A percentile compares a stretch with the other conserved stretches of the same genome.
Evolutionary conservation across 495 filamentous ascomycete species (phyloP).

Genomic region (Articulospora tetracladia): DNA sequence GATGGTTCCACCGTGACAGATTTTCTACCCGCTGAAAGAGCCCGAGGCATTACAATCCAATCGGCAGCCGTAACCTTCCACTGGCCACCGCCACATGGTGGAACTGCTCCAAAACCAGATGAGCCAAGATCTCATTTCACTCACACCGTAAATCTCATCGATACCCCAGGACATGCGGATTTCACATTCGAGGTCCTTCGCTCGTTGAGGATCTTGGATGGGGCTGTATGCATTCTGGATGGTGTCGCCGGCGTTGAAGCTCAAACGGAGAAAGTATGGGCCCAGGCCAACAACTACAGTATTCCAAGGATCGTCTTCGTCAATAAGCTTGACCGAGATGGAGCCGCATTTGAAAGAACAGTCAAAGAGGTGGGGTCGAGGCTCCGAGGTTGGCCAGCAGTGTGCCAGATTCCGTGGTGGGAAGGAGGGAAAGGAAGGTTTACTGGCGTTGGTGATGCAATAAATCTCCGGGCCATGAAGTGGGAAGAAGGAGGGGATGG

Average conservation of each 20-base stretch:
- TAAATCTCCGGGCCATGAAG: constrained; percentile 48
- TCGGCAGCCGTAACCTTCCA: constrained; percentile 94
- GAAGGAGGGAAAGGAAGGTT: constrained; percentile 67
- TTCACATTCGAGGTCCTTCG: constrained; percentile 98
- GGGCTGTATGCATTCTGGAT: constrained; percentile 93
- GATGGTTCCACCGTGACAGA: constrained; percentile 97
- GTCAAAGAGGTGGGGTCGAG: constrained; percentile 79
- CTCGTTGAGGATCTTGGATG: constrained; percentile 89
- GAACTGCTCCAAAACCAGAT: constrained; percentile 26
- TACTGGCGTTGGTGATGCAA: constrained; percentile 77
- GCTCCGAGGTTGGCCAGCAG: constrained; percentile 77
- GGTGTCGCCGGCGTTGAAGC: constrained; percentile 97
- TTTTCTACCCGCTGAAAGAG: constrained; percentile 91
- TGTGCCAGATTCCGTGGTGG: constrained; percentile 97
- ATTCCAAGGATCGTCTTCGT: constrained; percentile 88
- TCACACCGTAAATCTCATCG: constrained; percentile 88
- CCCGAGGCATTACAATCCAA: constrained; percentile 95
- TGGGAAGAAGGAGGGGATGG: constrained; percentile 66
- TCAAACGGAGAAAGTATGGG: constrained; percentile 97
- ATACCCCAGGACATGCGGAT: constrained; percentile 96
- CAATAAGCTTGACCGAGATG: constrained; percentile 96
- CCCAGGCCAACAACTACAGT: constrained; percentile 75
- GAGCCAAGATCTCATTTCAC: constrained; percentile 40
- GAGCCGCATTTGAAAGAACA: constrained; percentile 83
- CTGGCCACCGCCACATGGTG: constrained; percentile 50